Base-by-base conservation (phyloP, 176 grass and related monocot species). In the Musa schizocarpa region DNA sequence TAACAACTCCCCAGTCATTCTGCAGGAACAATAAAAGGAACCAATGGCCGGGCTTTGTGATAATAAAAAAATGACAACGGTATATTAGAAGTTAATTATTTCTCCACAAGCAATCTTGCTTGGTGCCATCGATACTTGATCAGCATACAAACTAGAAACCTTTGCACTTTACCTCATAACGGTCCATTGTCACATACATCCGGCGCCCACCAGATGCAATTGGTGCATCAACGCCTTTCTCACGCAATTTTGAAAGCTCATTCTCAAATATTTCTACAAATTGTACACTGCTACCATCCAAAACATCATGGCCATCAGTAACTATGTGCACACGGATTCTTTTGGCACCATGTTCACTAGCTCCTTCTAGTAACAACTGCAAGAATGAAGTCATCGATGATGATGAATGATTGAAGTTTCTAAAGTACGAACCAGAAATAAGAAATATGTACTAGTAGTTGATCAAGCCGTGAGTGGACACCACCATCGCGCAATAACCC, bases 111-210 rank as follows among this genome's bases (percentile, higher is more conserved):
- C 4, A 0, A 43, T 43, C 34, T 43, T 43, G 34, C 4, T 43
- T 6, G 34, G 34, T 43, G 34, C 34, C 34, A 43, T 43, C 4
- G 34, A 43, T 34, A 43, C 34, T 43, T 43, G 34, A 43, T 43
- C 34, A 43, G 34, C 34, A 43, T 43, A 43, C 34, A 43, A 43
- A 43, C 34, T 43, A 43, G 34, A 43, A 43, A 43, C 34, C n/a
- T 52, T n/a, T 22, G 16, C 9, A 43, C 34, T 43, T 27, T 75
- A 96, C 92, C 92, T 96, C 89, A 24, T 96, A 92, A 29, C 89
- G 92, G 73, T 96, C 92, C 92, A 96, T 96, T 73, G 83, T 92
- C 79, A 96, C 89, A 13, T 92, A 78, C 92, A 96, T 96, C 73
- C 89, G 86, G 75, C 92, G 89, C 80, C 92, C 92, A 77, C 89